Base-by-base conservation (phyloP, 305 asterid species). In the Fraxinus angustifolia region DNA sequence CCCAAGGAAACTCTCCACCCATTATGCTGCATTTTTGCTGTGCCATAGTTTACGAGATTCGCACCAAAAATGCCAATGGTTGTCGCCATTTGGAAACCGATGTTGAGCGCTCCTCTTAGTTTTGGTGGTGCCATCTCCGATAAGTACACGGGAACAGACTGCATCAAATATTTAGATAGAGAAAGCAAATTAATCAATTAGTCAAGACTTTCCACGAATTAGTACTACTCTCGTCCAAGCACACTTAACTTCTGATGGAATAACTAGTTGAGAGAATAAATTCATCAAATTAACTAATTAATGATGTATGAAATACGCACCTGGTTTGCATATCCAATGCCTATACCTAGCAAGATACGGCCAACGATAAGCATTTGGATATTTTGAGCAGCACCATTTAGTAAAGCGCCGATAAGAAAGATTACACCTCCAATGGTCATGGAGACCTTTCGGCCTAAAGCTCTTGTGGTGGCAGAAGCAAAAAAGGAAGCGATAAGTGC, bases 81-180 rank as follows among this genome's bases (percentile, higher is more conserved):
- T 4, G 81, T 85, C 16, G 91, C 90, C 95, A 92, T 89, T 78
- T 92, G 94, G 88, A 92, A 92, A 11, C 90, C 90, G 6, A 90
- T 88, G 83, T 91, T 93, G 16, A 93, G 83, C 2, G 96, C 93
- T 0, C 97, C 97, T 76, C 97, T 86, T 2, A 89, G 50, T 36
- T 89, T 87, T 0, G 92, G 67, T 0, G 97, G 97, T 0, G 96
- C 97, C 92, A 93, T 93, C 75, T 93, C 96, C 0, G 97, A 93
- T 0, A 93, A 89, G 87, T 91, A 93, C 0, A 93, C 85, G 0
- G 97, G 97, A 33, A 91, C 96, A 0, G 96, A 82, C 84, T 92
- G 75, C 86, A 76, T 35, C 0, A 14, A 14, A 8, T 21, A 34
- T 67, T 2, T 8, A 67, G 58, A 48, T 4, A 48, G 19, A 48